Evolutionary conservation across 306 rosid species (phyloP), one percentile per base, ranked within the genome.

Genomic region (Trichosanthes cucumerina): DNA sequence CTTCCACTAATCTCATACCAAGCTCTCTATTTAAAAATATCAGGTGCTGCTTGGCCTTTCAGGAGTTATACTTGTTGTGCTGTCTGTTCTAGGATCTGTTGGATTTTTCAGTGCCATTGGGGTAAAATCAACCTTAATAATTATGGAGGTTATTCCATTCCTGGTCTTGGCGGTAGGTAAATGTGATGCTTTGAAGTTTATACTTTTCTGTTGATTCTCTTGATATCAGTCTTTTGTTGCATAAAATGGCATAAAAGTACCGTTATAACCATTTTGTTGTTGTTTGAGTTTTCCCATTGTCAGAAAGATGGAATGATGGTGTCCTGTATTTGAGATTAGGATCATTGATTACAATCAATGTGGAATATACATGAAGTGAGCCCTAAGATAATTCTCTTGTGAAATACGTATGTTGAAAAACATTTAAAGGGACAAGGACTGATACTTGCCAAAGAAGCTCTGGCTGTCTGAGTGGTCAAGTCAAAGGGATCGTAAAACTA

Each of bases 71-170:
- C 95, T 94, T 79, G 98, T 94, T 46, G 75, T 94, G 92, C 91
- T 94, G 78, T 94, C 98, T 73, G 97, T 94, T 74, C 91, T 94
- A 78, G 97, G 97, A 59, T 94, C 98, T 10, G 88, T 89, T 75
- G 98, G 98, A 82, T 86, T 94, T 87, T 94, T 94, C 88, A 94
- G 98, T 87, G 96, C 92, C 68, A 46, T 94, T 77, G 97, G 96
- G 82, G 88, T 94, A 47, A 94, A 92, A 83, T 94, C 98, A 34
- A 94, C 98, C n/a, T 59, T 94, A 82, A 94, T 94, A 80, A 94
- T 94, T 66, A 90, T 94, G 96, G 98, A 94, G 90, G 98, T 92
- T 85, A 94, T 94, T 74, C 98, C 98, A 60, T 94, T 94, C 81
- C 89, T 94, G 43, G 97, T 94, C 64, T 86, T 94, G 81, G 98